Evolutionary conservation across 1,139 yeast genomes (phyloP), one percentile per base, ranked within the genome.

Genomic region (Nakaseomyces kungkrabaensis): DNA sequence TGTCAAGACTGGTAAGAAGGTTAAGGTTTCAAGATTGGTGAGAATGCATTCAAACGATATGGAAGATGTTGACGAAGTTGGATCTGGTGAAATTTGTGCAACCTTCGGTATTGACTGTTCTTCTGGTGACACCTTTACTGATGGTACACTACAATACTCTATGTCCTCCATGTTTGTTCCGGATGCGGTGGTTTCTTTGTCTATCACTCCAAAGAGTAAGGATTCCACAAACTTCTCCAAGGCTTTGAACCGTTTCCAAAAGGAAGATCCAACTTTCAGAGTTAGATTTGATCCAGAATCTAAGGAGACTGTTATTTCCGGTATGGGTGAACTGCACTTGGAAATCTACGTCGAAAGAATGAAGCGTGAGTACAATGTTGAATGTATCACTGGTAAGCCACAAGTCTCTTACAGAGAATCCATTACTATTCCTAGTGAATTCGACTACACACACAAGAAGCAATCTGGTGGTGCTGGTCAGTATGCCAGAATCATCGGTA

Each of bases 401-500:
- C 97, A 90, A 74, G 98, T 94, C 46, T 88, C 98, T 26, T 94
- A 92, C 73, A 84, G 99, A 71, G 99, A 94, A 73, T 85, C 98
- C 41, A 82, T 92, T 56, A 75, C 87, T 41, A 68, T 76, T 5
- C 74, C 85, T 41, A 77, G 92, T 29, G 75, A 80, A n/a, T 90
- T 92, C 65, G 97, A 92, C 68, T 88, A 81, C 73, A 86, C 96
- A 34, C 97, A 90, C 75, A 92, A 92, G 78, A 90, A 90, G 68
- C 99, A 92, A 75, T 80, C 94, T 65, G 99, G 99, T 70, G 99
- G 99, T 78, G 95, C 98, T 58, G 99, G 99, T 73, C 99, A 92
- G 74, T 92, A 82, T 68, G 98, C 96, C 71, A 83, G 94, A 73
- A 97, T 92, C 61, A 86, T 90, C 70, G 99, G 99, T 65, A 79